Evolutionary conservation across 2,329 filamentous ascomycete genomes (phyloP).

Genomic region (Paraconiothyrium brasiliense): DNA sequence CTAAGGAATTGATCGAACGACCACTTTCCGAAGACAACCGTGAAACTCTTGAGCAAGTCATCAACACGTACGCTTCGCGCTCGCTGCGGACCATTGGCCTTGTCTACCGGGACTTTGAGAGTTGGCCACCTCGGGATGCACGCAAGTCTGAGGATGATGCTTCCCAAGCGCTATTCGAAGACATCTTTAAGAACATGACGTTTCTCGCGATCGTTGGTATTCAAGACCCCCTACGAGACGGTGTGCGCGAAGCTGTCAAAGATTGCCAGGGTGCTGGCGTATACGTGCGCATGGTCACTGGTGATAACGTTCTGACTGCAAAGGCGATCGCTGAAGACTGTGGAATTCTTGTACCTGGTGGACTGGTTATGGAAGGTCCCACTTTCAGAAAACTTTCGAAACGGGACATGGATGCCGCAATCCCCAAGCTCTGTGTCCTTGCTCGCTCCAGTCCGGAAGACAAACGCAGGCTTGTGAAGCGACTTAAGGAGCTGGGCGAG

Average conservation of each 20-base stretch:
- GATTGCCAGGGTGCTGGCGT: constrained; percentile 80
- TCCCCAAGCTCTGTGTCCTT: constrained; percentile 72
- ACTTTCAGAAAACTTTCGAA: constrained; percentile 77
- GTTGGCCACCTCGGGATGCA: constrained; percentile 77
- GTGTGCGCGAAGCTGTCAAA: constrained; percentile 76
- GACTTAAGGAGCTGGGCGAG: constrained; percentile 73
- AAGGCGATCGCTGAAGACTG: constrained; percentile 82
- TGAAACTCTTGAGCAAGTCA: constrained; percentile 70
- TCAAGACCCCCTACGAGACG: constrained; percentile 79
- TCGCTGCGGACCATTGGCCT: constrained; percentile 87
- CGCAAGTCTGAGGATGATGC: constrained; percentile 68
- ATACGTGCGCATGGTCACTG: constrained; percentile 85
- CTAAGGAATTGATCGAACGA: constrained; percentile 63
- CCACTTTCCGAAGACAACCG: constrained; percentile 67
- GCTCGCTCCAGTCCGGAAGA: constrained; percentile 76
- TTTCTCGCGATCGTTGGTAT: constrained; percentile 81
- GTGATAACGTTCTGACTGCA: constrained; percentile 82
- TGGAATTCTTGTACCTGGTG: constrained; percentile 76
- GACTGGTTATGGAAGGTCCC: constrained; percentile 80
- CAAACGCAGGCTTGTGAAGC: constrained; percentile 71
- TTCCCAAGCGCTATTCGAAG: constrained; percentile 71
- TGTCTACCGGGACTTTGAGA: constrained; percentile 82
- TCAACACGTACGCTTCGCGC: constrained; percentile 78
- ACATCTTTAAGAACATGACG: constrained; percentile 75
- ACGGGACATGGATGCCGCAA: constrained; percentile 63